Conservation (phyloP, 2,329 filamentous ascomycete species). For the Fusarium metavorans region DNA sequence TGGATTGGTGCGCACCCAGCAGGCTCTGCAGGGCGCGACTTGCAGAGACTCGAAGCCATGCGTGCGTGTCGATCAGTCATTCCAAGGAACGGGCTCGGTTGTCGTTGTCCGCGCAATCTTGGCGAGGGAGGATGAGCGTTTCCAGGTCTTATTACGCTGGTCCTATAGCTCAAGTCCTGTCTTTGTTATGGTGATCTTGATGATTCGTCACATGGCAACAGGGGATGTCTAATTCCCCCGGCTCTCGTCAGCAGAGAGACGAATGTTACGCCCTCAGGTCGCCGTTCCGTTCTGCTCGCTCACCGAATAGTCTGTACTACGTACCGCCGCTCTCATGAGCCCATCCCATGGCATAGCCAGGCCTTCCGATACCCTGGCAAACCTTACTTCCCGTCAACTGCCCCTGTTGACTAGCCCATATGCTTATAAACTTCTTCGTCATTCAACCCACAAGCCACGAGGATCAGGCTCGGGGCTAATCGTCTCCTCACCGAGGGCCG, state of each 20-base stretch:
- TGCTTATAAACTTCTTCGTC: conserved; percentile 40
- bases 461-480: conserved; percentile 9
- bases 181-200: conserved; percentile 2
- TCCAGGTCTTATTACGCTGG: neutral
- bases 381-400: conserved; percentile 26
- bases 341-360: conserved; percentile 1
- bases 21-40: neutral
- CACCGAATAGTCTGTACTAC: conserved; percentile 4
- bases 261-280: conserved; percentile 40
- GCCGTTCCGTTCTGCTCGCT: conserved; percentile 13
- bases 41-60: neutral
- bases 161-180: neutral
- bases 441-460: conserved; percentile 29
- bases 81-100: conserved; percentile 17
- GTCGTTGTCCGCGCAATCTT: conserved; percentile 15
- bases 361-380: conserved; percentile 24
- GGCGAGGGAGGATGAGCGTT: neutral
- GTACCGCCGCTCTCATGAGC: neutral
- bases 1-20: conserved; percentile 29
- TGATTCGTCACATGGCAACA: neutral
- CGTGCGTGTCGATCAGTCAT: conserved; percentile 22
- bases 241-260: conserved; percentile 19
- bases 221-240: neutral
- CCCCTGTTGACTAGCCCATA: conserved; percentile 14
- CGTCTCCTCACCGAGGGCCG: conserved; percentile 8